These are phyloP conservation scores for Ophiostoma triangulosporum DNA, from an alignment of 2,329 filamentous ascomycete genomes.

Conservation along the genomic window DNA sequence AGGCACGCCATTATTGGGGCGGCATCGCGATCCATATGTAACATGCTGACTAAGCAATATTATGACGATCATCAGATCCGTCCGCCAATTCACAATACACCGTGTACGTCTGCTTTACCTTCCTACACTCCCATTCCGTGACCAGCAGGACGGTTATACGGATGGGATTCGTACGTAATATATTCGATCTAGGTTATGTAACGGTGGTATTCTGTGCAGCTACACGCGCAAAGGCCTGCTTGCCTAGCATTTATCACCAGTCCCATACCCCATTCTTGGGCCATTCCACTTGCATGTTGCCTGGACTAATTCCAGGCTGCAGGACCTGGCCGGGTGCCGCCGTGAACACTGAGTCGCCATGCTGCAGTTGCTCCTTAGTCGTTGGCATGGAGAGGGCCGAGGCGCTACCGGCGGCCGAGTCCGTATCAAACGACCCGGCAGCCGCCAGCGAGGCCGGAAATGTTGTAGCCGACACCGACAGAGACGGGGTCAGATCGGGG, in stretches of 20 bases:
- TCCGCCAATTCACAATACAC: too few species aligned
- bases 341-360: neutral
- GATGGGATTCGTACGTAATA: too few species aligned
- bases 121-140: too few species aligned
- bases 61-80: too few species aligned
- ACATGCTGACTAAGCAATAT: neutral
- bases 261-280: constrained; percentile 3
- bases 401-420: neutral
- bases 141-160: too few species aligned
- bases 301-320: neutral
- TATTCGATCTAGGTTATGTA: too few species aligned
- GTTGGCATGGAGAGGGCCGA: neutral
- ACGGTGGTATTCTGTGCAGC: too few species aligned
- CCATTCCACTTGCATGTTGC: neutral
- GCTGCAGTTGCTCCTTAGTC: neutral
- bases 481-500: neutral
- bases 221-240: too few species aligned
- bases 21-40: neutral
- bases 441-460: neutral
- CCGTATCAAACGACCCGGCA: neutral
- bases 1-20: neutral
- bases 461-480: neutral
- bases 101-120: too few species aligned
- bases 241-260: constrained; percentile 1
- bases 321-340: neutral